phyloP scores from a whole-genome alignment of 2,329 filamentous ascomycete genomes.

The Acarospora socialis region DNA sequence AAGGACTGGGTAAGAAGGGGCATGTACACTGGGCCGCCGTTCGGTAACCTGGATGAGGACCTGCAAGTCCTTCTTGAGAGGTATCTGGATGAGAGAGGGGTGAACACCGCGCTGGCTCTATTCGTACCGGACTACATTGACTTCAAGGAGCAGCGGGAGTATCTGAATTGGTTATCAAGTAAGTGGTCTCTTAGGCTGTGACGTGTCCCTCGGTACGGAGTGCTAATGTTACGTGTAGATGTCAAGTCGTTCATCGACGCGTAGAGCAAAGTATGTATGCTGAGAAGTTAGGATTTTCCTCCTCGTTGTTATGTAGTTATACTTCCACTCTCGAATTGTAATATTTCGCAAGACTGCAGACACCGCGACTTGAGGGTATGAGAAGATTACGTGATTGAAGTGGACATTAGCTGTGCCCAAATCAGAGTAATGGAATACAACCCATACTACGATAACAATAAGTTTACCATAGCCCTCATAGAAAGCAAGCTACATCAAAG shows the following conservation, averaged over 20 bases:
- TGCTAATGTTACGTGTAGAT: conserved; percentile 32
- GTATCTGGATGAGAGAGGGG: conserved; percentile 86
- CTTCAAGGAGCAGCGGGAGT: conserved; percentile 97
- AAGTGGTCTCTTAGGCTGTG: conserved; percentile 20
- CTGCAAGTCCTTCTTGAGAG: conserved; percentile 83
- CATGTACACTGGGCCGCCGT: conserved; percentile 80
- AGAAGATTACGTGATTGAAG: too few species aligned
- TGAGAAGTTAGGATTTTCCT: too few species aligned
- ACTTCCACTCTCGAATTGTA: too few species aligned
- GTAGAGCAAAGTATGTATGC: too few species aligned
- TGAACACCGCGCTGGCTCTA: conserved; percentile 71
- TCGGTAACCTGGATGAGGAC: conserved; percentile 89
- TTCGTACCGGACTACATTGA: conserved; percentile 96
- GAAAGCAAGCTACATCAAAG: too few species aligned
- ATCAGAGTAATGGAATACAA: too few species aligned
- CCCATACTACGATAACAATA: too few species aligned
- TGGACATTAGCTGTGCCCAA: too few species aligned
- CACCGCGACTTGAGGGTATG: too few species aligned
- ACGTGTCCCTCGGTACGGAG: conserved; percentile 7
- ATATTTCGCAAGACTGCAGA: too few species aligned
- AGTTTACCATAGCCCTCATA: too few species aligned
- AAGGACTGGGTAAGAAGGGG: conserved; percentile 61
- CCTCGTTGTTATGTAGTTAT: too few species aligned
- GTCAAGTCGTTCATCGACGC: conserved; percentile 75
- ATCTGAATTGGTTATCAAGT: conserved; percentile 73